A percentile compares a stretch with the other conserved stretches of the same genome.
Conservation (phyloP, 2,329 filamentous ascomycete genomes). For the Aspergillus tamarii region DNA sequence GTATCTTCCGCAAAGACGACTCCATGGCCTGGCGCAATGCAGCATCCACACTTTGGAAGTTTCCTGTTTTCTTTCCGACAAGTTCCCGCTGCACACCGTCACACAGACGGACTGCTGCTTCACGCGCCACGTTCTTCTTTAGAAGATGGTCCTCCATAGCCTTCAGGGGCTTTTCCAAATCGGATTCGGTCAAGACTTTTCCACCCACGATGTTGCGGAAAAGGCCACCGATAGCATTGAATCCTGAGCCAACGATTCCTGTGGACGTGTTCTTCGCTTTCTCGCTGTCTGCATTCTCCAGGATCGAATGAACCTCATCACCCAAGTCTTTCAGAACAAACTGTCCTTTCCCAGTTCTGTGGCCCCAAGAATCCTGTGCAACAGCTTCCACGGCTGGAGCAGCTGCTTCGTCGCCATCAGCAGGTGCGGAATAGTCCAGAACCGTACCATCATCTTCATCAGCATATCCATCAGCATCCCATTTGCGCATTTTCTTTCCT, state of each 20-base stretch:
- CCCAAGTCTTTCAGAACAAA: constrained; percentile 93
- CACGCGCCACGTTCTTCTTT: constrained; percentile 93
- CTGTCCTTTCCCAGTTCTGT: constrained; percentile 80
- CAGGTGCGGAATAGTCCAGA: constrained; percentile 83
- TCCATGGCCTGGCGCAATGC: constrained; percentile 88
- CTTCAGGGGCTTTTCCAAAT: constrained; percentile 89
- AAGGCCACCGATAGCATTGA: constrained; percentile 81
- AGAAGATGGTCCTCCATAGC: constrained; percentile 95
- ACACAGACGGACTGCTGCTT: constrained; percentile 88
- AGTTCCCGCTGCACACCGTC: constrained; percentile 89
- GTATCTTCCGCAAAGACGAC: constrained; percentile 87
- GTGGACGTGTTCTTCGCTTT: constrained; percentile 53
- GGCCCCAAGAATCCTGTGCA: constrained; percentile 81
- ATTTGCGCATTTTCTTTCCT: constrained; percentile 84
- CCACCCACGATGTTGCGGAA: constrained; percentile 96
- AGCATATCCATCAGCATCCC: constrained; percentile 86
- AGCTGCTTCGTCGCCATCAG: constrained; percentile 58
- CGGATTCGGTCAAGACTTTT: constrained; percentile 84
- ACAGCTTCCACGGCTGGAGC: constrained; percentile 70
- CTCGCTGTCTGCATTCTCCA: constrained; percentile 76
- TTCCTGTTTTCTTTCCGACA: constrained; percentile 86
- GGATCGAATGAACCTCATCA: constrained; percentile 88
- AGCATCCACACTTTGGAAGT: constrained; percentile 84
- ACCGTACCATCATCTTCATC: constrained; percentile 80
- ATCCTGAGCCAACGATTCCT: constrained; percentile 75